phyloP scores from a whole-genome alignment of 441 rosid species.

The Jatropha multifida region DNA sequence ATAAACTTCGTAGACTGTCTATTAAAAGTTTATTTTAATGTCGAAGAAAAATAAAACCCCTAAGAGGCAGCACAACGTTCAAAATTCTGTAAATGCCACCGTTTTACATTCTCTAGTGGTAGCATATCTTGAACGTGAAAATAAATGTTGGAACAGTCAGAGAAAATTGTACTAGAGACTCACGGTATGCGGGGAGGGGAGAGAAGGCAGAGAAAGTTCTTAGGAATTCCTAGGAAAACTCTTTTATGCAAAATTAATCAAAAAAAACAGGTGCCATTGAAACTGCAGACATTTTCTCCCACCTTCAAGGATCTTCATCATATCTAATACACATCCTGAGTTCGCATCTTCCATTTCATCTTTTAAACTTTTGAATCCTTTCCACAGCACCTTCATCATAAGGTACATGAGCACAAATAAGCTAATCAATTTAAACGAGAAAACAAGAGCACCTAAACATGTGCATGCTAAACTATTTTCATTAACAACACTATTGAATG shows the following conservation, averaged over 20 bases:
- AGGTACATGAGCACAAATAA: conserved; percentile 10
- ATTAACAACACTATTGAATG: background rate
- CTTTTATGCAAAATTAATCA: background rate
- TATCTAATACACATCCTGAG: background rate
- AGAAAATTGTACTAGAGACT: background rate
- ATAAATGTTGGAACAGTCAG: background rate
- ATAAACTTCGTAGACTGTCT: background rate
- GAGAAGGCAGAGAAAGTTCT: background rate
- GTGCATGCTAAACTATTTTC: background rate
- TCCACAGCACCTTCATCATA: conserved; percentile 55
- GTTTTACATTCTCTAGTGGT: background rate
- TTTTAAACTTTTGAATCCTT: conserved; percentile 30
- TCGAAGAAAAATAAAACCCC: background rate
- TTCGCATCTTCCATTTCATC: conserved; percentile 9
- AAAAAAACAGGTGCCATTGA: background rate
- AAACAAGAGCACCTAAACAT: background rate
- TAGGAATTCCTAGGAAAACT: background rate
- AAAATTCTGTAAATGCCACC: background rate
- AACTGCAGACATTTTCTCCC: background rate
- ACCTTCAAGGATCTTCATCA: background rate
- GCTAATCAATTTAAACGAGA: conserved; percentile 6
- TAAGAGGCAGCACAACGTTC: background rate
- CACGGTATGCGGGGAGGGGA: background rate
- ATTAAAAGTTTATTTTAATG: background rate
- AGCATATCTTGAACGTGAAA: background rate